Percentiles rank a stretch among this genome's conserved stretches.
These are phyloP conservation scores for Lodderomyces theae DNA, from an alignment of 1,139 yeast species.

Conservation along the genomic window DNA sequence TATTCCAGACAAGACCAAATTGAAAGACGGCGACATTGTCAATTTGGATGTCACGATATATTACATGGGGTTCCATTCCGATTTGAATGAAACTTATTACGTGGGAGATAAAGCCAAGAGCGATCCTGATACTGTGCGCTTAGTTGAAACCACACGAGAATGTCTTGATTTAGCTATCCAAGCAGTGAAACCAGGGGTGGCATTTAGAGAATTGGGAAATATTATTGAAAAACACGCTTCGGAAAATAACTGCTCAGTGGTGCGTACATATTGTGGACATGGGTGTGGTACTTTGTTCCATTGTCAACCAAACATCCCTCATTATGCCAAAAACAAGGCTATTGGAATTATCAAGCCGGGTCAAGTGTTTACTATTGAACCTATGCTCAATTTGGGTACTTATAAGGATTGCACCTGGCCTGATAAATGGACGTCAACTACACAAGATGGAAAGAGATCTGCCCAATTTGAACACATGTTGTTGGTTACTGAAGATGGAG, in stretches of 20 bases:
- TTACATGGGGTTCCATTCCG: slow-evolving; percentile 89
- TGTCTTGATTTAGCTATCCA: slow-evolving; percentile 80
- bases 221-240: slow-evolving; percentile 85
- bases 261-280: slow-evolving; percentile 90
- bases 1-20: slow-evolving; percentile 82
- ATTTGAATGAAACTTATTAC: slow-evolving; percentile 93
- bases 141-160: slow-evolving; percentile 94
- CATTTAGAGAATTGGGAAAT: slow-evolving; percentile 85
- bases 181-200: slow-evolving; percentile 85
- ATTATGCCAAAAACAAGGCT: slow-evolving; percentile 90
- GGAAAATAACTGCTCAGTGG: slow-evolving; percentile 78
- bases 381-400: slow-evolving; percentile 91
- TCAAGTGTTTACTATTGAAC: slow-evolving; percentile 96
- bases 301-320: slow-evolving; percentile 91
- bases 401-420: slow-evolving; percentile 90
- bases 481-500: slow-evolving; percentile 90
- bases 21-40: slow-evolving; percentile 92
- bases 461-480: slow-evolving; percentile 97
- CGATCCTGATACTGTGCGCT: slow-evolving; percentile 73
- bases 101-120: slow-evolving; percentile 86
- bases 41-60: slow-evolving; percentile 86
- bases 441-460: slow-evolving; percentile 81
- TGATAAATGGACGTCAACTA: slow-evolving; percentile 94
- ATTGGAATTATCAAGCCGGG: slow-evolving; percentile 95
- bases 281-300: slow-evolving; percentile 90